These are phyloP conservation scores for Rubroshorea leprosula DNA, from an alignment of 345 rosid genomes.

Conservation along the genomic window DNA sequence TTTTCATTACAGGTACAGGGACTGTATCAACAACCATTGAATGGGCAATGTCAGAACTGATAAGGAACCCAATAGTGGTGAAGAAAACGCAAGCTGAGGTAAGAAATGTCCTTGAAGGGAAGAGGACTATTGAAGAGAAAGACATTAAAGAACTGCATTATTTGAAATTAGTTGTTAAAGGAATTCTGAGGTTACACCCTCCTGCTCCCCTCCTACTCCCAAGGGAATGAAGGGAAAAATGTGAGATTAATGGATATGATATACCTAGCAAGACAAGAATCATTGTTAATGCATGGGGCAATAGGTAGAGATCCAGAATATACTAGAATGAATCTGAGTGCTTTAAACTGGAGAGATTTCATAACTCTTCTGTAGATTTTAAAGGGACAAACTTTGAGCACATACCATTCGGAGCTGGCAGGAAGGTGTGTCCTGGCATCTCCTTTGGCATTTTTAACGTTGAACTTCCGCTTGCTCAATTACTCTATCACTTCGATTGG, in stretches of 20 bases:
- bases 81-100: constrained; percentile 29
- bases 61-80: constrained; percentile 27
- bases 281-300: constrained; percentile 4
- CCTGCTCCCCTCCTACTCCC: constrained; percentile 10
- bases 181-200: constrained; percentile 26
- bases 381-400: constrained; percentile 20
- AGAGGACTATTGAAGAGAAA: constrained; percentile 16
- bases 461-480: constrained; percentile 21
- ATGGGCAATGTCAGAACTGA: constrained; percentile 38
- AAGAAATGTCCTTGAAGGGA: constrained; percentile 10
- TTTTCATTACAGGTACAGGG: too few relatives aligned
- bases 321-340: constrained; percentile 24
- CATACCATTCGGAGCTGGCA: constrained; percentile 30
- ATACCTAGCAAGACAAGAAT: background rate
- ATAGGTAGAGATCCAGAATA: constrained; percentile 24
- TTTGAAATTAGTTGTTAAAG: constrained; percentile 22
- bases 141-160: constrained; percentile 21
- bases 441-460: constrained; percentile 14
- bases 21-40: too few relatives aligned
- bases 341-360: constrained; percentile 28
- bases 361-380: constrained; percentile 18
- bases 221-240: background rate
- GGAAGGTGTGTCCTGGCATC: constrained; percentile 32
- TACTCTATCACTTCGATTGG: constrained; percentile 32
- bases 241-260: background rate